phyloP scores from a whole-genome alignment of 495 filamentous ascomycete genomes.

The Podospora appendiculata region DNA sequence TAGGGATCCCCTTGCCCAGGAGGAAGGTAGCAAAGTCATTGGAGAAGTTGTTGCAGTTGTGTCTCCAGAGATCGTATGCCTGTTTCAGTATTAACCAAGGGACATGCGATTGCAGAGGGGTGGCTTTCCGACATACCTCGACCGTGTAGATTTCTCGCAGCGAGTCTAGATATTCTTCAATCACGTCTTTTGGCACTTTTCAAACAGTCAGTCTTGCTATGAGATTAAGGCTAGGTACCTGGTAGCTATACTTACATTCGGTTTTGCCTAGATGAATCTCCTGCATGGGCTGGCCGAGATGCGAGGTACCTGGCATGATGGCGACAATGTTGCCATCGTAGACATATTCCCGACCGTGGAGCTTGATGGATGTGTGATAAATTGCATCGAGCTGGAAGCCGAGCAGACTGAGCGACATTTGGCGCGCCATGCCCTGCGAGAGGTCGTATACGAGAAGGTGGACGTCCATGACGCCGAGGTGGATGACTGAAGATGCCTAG shows the following conservation, averaged over 20 bases:
- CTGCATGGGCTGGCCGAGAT: constrained; percentile 80
- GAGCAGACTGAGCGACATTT: constrained; percentile 43
- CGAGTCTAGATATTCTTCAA: constrained; percentile 83
- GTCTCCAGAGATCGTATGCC: constrained; percentile 77
- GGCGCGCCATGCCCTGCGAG: constrained; percentile 55
- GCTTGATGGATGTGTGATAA: constrained; percentile 84
- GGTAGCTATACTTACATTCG: constrained; percentile 25
- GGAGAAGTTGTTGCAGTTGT: constrained; percentile 98
- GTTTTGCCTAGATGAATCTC: constrained; percentile 66
- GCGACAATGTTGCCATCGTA: constrained; percentile 67
- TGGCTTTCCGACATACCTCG: constrained; percentile 11
- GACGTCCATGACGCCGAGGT: constrained; percentile 59
- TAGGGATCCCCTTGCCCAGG: constrained; percentile 81
- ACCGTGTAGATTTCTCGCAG: constrained; percentile 74
- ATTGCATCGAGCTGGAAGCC: constrained; percentile 80
- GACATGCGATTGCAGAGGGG: too few species aligned
- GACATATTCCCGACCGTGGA: constrained; percentile 54
- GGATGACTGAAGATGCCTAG: too few species aligned
- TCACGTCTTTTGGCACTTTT: constrained; percentile 66
- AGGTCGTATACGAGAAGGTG: constrained; percentile 92
- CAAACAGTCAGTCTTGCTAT: neutral
- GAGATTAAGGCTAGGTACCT: neutral
- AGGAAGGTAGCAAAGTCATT: constrained; percentile 90
- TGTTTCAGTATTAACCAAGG: constrained; percentile 18
- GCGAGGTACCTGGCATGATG: constrained; percentile 70